Percentiles rank a stretch among this genome's conserved stretches.
phyloP scores from a whole-genome alignment of 306 rosid species.

The Lablab purpureus region DNA sequence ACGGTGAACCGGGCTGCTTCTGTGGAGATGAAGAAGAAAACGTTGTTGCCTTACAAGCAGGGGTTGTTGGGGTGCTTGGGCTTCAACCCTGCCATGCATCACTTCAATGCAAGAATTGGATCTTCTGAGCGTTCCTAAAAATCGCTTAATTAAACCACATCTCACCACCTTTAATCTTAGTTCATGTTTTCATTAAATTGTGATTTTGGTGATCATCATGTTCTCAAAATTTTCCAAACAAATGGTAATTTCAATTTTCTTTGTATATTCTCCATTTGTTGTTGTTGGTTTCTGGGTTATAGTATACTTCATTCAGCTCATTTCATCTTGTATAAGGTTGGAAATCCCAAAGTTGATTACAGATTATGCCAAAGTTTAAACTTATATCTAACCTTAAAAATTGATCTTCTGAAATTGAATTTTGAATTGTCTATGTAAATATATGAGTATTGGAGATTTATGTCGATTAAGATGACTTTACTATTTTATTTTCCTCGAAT shows the following conservation, averaged over 20 bases:
- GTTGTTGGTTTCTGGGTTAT: background rate
- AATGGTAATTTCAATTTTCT: background rate
- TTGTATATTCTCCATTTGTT: background rate
- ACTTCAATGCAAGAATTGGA: conserved; percentile 60
- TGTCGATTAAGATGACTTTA: no score
- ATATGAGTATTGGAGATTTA: no score
- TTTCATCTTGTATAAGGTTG: no score
- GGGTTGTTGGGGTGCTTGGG: conserved; percentile 87
- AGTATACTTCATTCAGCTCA: background rate
- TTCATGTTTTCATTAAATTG: background rate
- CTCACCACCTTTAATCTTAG: conserved; percentile 5
- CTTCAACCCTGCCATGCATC: conserved; percentile 68
- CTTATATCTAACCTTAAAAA: no score
- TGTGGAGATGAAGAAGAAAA: conserved; percentile 88
- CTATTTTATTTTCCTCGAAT: no score
- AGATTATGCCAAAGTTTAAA: no score
- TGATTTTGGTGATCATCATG: background rate
- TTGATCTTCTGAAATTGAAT: no score
- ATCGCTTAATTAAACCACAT: conserved; percentile 36
- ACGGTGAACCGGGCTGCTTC: conserved; percentile 89
- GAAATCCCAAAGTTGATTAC: no score
- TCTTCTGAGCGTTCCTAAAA: conserved; percentile 54
- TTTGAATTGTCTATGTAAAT: no score
- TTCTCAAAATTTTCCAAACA: background rate
- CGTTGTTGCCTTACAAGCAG: conserved; percentile 86